These are phyloP conservation scores for Ascosphaera apis DNA, from an alignment of 2,329 filamentous ascomycete species.

Conservation along the genomic window DNA sequence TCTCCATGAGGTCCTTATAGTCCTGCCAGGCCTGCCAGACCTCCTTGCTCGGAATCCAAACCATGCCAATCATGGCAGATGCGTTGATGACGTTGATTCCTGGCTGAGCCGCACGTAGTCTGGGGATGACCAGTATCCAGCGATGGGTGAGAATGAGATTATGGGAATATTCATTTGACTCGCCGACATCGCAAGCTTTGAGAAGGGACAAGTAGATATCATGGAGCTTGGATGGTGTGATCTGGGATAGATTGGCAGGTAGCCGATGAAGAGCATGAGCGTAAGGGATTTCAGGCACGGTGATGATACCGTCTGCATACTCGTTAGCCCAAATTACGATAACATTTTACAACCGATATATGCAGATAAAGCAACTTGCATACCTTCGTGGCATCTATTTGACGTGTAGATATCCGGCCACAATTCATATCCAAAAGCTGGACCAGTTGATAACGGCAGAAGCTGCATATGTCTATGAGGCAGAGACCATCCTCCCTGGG, in stretches of 20 bases:
- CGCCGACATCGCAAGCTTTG: constrained; percentile 3
- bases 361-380: too few species aligned
- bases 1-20: constrained; percentile 12
- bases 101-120: constrained; percentile 13
- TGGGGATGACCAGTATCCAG: constrained; percentile 25
- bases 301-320: too few species aligned
- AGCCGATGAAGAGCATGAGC: constrained; percentile 3
- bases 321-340: too few species aligned
- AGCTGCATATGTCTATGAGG: constrained; percentile 6
- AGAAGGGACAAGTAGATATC: constrained; percentile 4
- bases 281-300: constrained; percentile 5
- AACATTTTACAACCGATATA: too few species aligned
- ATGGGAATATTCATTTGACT: constrained; percentile 14
- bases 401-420: constrained; percentile 6
- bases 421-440: constrained; percentile 4
- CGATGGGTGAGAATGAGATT: constrained; percentile 22
- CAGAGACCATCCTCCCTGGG: constrained; percentile 6
- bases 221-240: constrained; percentile 2
- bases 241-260: neutral
- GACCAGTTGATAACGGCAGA: constrained; percentile 4
- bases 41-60: constrained; percentile 9
- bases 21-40: constrained; percentile 16
- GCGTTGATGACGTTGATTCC: constrained; percentile 6
- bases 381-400: too few species aligned
- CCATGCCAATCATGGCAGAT: constrained; percentile 23